Base-by-base conservation (phyloP, 129 eudicot genomes). In the Cynara cardunculus region DNA sequence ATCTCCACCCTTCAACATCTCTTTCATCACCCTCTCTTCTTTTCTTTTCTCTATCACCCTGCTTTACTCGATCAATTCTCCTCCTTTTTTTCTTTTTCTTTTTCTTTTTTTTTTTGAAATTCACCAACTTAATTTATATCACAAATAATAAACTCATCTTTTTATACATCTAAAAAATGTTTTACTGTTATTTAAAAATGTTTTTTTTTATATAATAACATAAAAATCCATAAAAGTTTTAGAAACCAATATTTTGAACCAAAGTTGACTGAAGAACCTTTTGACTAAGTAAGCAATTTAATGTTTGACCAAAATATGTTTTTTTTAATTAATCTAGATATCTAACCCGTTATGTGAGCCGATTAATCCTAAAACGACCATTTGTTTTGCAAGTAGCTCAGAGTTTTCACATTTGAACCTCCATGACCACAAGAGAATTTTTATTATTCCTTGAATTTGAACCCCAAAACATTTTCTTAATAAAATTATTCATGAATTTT, bases 1-100 rank as follows among this genome's bases (percentile, higher is more conserved):
- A 78, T 78, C 82, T 44, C 31, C 82, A 69, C 82, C 82, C 34
- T 67, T 39, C 68, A 69, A 69, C 82, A 78, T 78, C 82, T 78
- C 82, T 78, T 78, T 78, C 82, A 68, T 78, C 44, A 14, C 75
- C 68, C 62, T 19, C 25, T 6, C 16, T 7, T 19, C 64, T 21
- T 13, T 2, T 22, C 10, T 25, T 28, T 7, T 7, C 24, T 3
- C 62, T 32, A 6, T 41, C 4, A 32, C 59, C 16, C 3, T 46
- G 59, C 59, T 46, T 46, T 46, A 12, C 59, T 2, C 19, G n/a
- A 12, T 41, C 53, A 41, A 2, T 41, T 39, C 8, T 7, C 53
- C 1, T 41, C 18, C 1, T 12, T 10, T 41, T 13, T 39, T 9
- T 11, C 44, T 37, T 9, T 7, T 37, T 49, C n/a, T 56, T 56